A percentile compares a stretch with the other conserved stretches of the same genome.
Conservation (phyloP, 2,329 filamentous ascomycete genomes). For the Nigrospora sphaerica region DNA sequence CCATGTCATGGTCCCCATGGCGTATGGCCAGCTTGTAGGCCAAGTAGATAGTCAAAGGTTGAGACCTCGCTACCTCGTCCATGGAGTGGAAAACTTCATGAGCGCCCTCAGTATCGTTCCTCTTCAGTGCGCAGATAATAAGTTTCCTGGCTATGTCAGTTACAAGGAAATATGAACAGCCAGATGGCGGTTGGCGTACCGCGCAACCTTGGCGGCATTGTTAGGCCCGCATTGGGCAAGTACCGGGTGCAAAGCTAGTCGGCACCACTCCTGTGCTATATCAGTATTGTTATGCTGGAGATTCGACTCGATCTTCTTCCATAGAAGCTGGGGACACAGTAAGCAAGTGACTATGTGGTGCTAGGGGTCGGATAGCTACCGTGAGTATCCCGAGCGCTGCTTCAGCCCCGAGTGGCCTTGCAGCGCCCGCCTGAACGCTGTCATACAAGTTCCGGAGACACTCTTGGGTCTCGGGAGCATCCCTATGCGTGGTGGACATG, state of each 20-base stretch:
- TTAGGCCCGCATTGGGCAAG: constrained; percentile 59
- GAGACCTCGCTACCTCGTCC: constrained; percentile 47
- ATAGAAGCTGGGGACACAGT: constrained; percentile 54
- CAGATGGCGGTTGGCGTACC: constrained; percentile 31
- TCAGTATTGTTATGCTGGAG: constrained; percentile 45
- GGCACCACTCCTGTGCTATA: constrained; percentile 63
- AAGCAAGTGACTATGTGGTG: too few relatives aligned
- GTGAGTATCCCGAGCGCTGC: constrained; percentile 63
- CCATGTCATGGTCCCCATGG: constrained; percentile 47
- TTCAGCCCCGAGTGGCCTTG: constrained; percentile 44
- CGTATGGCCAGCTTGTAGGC: constrained; percentile 67
- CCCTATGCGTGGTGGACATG: constrained; percentile 48
- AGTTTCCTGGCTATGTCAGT: constrained; percentile 50
- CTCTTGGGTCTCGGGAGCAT: constrained; percentile 23
- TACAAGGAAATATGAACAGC: not conserved
- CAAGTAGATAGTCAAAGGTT: constrained; percentile 63
- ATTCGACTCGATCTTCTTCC: constrained; percentile 65
- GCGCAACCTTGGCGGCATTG: constrained; percentile 62
- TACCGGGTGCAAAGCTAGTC: constrained; percentile 55
- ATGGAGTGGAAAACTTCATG: constrained; percentile 51
- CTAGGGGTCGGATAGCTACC: constrained; percentile 28
- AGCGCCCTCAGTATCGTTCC: constrained; percentile 46
- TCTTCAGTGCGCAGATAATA: constrained; percentile 60
- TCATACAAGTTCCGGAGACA: constrained; percentile 15
- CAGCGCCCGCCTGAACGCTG: constrained; percentile 34